A percentile compares a stretch with the other conserved stretches of the same genome.
phyloP scores from a whole-genome alignment of 257 asterid species.

The Verbena officinalis region DNA sequence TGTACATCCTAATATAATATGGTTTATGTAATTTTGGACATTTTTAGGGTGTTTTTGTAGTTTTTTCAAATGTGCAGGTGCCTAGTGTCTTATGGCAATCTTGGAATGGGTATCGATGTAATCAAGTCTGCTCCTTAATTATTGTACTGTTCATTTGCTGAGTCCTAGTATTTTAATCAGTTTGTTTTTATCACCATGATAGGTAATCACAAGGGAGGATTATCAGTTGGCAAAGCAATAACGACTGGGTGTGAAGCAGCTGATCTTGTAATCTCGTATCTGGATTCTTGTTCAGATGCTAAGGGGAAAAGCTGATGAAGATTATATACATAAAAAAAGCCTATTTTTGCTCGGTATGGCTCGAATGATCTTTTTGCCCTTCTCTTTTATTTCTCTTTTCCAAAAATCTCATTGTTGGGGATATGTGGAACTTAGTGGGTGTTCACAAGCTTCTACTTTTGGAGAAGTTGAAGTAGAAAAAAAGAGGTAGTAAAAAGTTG shows the following conservation, averaged over 20 bases:
- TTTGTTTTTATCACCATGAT: constrained; percentile 23
- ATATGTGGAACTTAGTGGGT: constrained; percentile 11
- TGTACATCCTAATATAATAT: too few species aligned
- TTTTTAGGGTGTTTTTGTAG: too few species aligned
- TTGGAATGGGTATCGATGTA: too few species aligned
- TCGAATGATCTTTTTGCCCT: neutral
- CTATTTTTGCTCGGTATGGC: constrained; percentile 25
- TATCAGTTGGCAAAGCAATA: constrained; percentile 92
- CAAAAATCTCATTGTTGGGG: neutral
- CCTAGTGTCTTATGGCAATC: too few species aligned
- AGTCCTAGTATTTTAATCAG: constrained; percentile 1
- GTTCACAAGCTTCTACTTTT: too few species aligned
- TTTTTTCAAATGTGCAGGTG: too few species aligned
- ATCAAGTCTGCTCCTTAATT: neutral
- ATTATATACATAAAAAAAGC: neutral
- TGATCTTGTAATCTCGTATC: constrained; percentile 81
- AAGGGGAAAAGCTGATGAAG: constrained; percentile 22
- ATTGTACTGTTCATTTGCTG: constrained; percentile 8
- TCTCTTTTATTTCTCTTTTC: neutral
- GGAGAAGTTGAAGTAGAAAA: too few species aligned
- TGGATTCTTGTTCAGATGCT: constrained; percentile 44
- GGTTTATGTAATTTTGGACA: too few species aligned
- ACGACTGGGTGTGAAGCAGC: constrained; percentile 87
- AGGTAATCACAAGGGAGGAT: constrained; percentile 96
- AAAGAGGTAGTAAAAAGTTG: too few species aligned